These are phyloP conservation scores for Orbilia oligospora DNA, from an alignment of 2,329 filamentous ascomycete genomes.

Conservation along the genomic window DNA sequence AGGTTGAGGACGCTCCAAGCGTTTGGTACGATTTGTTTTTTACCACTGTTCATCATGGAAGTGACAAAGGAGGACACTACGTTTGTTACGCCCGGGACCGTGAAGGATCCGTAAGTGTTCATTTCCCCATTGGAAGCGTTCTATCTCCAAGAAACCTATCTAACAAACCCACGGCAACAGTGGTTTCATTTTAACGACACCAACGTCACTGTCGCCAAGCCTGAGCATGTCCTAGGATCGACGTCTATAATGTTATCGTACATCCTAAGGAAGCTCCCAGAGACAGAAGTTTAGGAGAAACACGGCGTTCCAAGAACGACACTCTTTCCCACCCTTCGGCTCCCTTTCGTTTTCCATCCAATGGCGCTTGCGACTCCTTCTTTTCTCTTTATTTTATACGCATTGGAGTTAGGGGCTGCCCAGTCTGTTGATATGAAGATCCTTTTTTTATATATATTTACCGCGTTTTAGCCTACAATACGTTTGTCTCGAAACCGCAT, in stretches of 20 bases:
- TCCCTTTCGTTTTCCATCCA: neutral
- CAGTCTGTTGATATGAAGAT: neutral
- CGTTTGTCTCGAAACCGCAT: neutral
- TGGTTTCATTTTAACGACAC: slow-evolving; percentile 59
- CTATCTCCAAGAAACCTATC: neutral
- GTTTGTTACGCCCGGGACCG: slow-evolving; percentile 57
- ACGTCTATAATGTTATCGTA: slow-evolving; percentile 60
- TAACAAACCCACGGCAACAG: slow-evolving; percentile 13
- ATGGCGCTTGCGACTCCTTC: too few species aligned
- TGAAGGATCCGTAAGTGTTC: slow-evolving; percentile 40
- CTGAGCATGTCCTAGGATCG: slow-evolving; percentile 46
- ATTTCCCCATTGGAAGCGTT: neutral
- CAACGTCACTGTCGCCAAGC: slow-evolving; percentile 39
- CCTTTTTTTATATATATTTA: neutral
- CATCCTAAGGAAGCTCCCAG: slow-evolving; percentile 55
- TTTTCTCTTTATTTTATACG: neutral
- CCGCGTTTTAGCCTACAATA: neutral
- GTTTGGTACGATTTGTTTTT: slow-evolving; percentile 59
- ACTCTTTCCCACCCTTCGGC: neutral
- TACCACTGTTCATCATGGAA: slow-evolving; percentile 54
- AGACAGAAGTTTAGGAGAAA: slow-evolving; percentile 21
- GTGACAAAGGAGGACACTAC: slow-evolving; percentile 52
- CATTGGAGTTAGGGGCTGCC: neutral
- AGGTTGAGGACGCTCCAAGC: slow-evolving; percentile 50
- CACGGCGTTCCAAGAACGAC: neutral